phyloP scores from a whole-genome alignment of 495 filamentous ascomycete genomes.

The Aspergillus incahuasiensis region DNA sequence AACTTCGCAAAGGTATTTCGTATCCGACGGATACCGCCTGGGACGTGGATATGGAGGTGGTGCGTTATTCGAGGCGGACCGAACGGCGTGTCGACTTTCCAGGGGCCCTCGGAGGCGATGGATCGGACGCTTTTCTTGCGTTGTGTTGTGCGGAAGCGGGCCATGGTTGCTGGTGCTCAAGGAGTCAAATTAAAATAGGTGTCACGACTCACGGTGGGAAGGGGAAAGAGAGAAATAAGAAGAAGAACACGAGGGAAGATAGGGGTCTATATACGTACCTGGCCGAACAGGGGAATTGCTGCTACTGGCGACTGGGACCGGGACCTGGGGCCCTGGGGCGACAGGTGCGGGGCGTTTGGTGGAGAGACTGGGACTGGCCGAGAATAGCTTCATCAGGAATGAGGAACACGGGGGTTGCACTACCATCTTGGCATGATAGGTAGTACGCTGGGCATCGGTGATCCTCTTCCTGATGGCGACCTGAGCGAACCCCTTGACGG shows the following conservation, averaged over 20 bases:
- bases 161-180: slow-evolving; percentile 17
- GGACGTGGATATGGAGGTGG: slow-evolving; percentile 26
- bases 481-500: neutral
- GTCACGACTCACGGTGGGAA: neutral
- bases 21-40: slow-evolving; percentile 35
- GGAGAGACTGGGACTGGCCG: neutral
- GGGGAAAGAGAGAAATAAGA: neutral
- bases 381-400: slow-evolving; percentile 11
- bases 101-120: slow-evolving; percentile 28
- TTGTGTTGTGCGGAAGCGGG: slow-evolving; percentile 22
- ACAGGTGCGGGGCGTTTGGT: slow-evolving; percentile 5
- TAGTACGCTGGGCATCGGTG: neutral
- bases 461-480: neutral
- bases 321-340: neutral
- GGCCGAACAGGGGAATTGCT: neutral
- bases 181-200: neutral
- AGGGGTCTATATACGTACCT: slow-evolving; percentile 3
- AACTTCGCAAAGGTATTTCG: slow-evolving; percentile 37
- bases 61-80: slow-evolving; percentile 34
- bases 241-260: neutral
- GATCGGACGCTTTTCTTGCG: slow-evolving; percentile 26
- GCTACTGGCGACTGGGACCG: neutral
- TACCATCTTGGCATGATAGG: slow-evolving; percentile 8
- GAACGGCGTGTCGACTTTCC: slow-evolving; percentile 36
- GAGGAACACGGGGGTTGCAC: slow-evolving; percentile 3